Base-by-base conservation (phyloP, 2,329 filamentous ascomycete species). In the Teratosphaeria destructans region DNA sequence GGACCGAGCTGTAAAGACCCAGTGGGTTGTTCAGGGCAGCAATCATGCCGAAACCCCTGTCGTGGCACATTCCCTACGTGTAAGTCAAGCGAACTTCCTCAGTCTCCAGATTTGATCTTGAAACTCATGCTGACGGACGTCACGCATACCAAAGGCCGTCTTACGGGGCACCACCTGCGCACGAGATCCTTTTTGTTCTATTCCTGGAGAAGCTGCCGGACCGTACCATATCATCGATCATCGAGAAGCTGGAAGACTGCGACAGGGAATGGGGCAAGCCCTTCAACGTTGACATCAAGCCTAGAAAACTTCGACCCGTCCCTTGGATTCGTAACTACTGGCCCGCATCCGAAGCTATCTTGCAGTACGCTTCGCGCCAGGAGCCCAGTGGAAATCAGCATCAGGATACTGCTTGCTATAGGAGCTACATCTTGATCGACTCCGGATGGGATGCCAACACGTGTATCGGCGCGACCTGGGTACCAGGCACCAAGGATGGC, bases 351-450 rank as follows among this genome's bases (percentile, higher is more conserved):
- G 27, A 32, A 6, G 32, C 52, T 32, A 34, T 54, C 26, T n/a
- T 54, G 26, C 5, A 54, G 27, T 54, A n/a, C 29, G 52, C 32
- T 35, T 32, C 52, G 11, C 27, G 52, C 14, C 27, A 32, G 7
- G 29, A 35, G 19, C 32, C 32, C 52, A 35, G 11, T 8, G 16
- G 27, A 14, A 7, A 27, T 16, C 56, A 4, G 14, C 43, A 14
- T 16, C 16, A 16, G n/a, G 19, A 35, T n/a, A 4, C 8, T 49
- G 16, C 43, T 8, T 49, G 19, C 5, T 58, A 58, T 23, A 8
- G 23, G 12, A 54, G 56, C 56, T 58, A 52, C 47, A 52, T 58
- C 6, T 23, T 58, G 43, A 37, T 58, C n/a, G 56, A 58, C 49
- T 58, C 56, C 10, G 56, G 56, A 10, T 58, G 39, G 43, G 56